Base-by-base conservation (phyloP, 2,329 filamentous ascomycete genomes). In the Colletotrichum magnum region DNA sequence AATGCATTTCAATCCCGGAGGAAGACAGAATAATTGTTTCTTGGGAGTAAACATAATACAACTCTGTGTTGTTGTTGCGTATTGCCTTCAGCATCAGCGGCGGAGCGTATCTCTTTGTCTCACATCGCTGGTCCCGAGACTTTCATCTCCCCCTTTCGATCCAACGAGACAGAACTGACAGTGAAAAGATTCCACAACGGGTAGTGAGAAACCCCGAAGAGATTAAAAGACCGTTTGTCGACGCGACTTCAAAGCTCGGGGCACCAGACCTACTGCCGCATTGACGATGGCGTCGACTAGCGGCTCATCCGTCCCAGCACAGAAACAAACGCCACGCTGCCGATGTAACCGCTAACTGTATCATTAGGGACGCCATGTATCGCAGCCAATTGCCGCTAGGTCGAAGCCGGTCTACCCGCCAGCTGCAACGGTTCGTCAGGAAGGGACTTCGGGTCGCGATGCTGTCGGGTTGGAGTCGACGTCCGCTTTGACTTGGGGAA, bases 281-380 rank as follows among this genome's bases (percentile, higher is more conserved):
- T 66, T 58, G 66, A 56, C 66, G 18, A 47, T 51, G 66, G 66
- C 62, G 62, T 60, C 61, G 26, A 15, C 36, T 69, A 69, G 66
- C 43, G 61, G 39, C 36, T 39, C 7, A 7, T 43, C 21, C 21
- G 16, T 18, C 54, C 28, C 62, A 60, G 16, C 18, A n/a, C 48
- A 60, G 41, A 56, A 47, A 52, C 43, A 28, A 32, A 60, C 66
- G 62, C 56, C 62, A 51, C 51, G 41, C 24, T 26, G 18, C 24
- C 57, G 62, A 52, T 66, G 66, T 57, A 57, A 66, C 62, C 51
- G 56, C 66, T 69, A 66, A 39, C 26, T 60, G 62, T 51, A 52
- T 60, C 52, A 65, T 52, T 56, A 52, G 50, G 6, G 62, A 12
- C 62, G 66, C 66, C 66, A 60, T 15, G 62, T 60, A 56, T 59